These are phyloP conservation scores for Irineochytrium annulatum DNA, from an alignment of 192 early-diverging fungal genomes.

Conservation along the genomic window DNA sequence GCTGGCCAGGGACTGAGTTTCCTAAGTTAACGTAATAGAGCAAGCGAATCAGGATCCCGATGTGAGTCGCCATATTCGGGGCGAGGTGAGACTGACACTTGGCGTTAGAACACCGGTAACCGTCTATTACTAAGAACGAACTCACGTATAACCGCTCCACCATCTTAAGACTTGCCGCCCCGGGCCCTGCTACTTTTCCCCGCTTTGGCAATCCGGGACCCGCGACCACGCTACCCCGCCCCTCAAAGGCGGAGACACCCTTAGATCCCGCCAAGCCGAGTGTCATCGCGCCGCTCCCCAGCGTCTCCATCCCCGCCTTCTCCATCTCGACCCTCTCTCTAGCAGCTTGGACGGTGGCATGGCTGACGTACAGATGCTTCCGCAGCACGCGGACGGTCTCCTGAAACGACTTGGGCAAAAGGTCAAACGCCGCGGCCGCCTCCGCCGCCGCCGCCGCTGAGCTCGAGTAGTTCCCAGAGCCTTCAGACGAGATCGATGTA, in stretches of 20 bases:
- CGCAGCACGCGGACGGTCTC: constrained; percentile 28
- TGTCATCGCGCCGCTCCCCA: too few relatives aligned
- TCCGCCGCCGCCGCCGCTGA: too few relatives aligned
- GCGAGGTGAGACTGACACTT: constrained; percentile 24
- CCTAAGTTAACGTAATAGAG: constrained; percentile 51
- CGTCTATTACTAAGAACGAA: constrained; percentile 9
- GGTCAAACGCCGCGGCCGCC: too few relatives aligned
- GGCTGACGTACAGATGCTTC: constrained; percentile 30
- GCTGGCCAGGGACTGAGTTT: constrained; percentile 13
- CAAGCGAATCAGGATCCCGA: constrained; percentile 47
- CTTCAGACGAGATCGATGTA: too few relatives aligned
- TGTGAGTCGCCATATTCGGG: constrained; percentile 33
- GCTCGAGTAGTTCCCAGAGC: too few relatives aligned
- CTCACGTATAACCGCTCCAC: constrained; percentile 36
- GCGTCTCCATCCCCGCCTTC: neutral
- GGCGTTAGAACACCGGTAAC: neutral
- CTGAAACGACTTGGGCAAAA: constrained; percentile 22
- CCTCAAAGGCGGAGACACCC: too few relatives aligned
- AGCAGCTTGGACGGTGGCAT: constrained; percentile 31
- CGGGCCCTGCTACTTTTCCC: constrained; percentile 10
- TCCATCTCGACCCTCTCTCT: constrained; percentile 14
- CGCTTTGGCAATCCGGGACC: constrained; percentile 7
- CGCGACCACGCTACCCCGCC: too few relatives aligned
- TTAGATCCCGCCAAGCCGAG: too few relatives aligned
- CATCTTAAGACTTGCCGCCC: constrained; percentile 21